These are phyloP conservation scores for Naganishia albida DNA, from an alignment of 1,284 basidiomycete species.

Conservation along the genomic window DNA sequence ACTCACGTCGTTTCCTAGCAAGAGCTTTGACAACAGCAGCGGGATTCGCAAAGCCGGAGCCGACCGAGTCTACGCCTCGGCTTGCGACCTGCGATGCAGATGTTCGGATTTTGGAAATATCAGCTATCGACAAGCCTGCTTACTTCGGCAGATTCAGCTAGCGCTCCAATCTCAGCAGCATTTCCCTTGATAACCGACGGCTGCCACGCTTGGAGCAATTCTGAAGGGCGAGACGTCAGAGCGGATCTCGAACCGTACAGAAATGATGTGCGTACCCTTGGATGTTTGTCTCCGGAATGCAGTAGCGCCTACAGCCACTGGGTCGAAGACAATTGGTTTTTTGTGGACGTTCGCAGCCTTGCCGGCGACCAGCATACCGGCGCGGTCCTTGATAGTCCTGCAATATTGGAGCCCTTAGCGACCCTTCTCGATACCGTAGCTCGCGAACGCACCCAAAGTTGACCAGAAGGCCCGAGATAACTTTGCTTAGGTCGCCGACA, in stretches of 20 bases:
- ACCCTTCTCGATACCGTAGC: not conserved
- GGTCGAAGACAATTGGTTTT: slow-evolving; percentile 88
- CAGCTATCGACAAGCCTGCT: slow-evolving; percentile 24
- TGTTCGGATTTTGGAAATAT: not conserved
- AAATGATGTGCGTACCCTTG: slow-evolving; percentile 46
- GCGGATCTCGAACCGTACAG: not conserved
- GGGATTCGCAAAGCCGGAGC: slow-evolving; percentile 74
- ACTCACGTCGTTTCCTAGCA: slow-evolving; percentile 73
- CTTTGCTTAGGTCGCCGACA: slow-evolving; percentile 73
- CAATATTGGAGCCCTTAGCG: not conserved
- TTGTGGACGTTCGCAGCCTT: slow-evolving; percentile 67
- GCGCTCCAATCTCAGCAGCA: slow-evolving; percentile 80
- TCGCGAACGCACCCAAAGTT: slow-evolving; percentile 70
- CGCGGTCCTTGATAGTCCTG: slow-evolving; percentile 66
- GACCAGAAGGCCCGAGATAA: slow-evolving; percentile 72
- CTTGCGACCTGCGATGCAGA: slow-evolving; percentile 61
- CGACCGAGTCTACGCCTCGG: slow-evolving; percentile 86
- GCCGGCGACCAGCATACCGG: slow-evolving; percentile 82
- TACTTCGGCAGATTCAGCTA: slow-evolving; percentile 75
- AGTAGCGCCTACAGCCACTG: slow-evolving; percentile 89
- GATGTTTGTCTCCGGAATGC: slow-evolving; percentile 64
- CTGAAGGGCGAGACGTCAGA: slow-evolving; percentile 48
- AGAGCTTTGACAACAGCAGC: slow-evolving; percentile 67
- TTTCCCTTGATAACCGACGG: slow-evolving; percentile 94
- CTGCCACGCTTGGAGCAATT: slow-evolving; percentile 80